A percentile compares a stretch with the other conserved stretches of the same genome.
Conservation (phyloP, 2,329 filamentous ascomycete species). For the Fusarium torreyae region DNA sequence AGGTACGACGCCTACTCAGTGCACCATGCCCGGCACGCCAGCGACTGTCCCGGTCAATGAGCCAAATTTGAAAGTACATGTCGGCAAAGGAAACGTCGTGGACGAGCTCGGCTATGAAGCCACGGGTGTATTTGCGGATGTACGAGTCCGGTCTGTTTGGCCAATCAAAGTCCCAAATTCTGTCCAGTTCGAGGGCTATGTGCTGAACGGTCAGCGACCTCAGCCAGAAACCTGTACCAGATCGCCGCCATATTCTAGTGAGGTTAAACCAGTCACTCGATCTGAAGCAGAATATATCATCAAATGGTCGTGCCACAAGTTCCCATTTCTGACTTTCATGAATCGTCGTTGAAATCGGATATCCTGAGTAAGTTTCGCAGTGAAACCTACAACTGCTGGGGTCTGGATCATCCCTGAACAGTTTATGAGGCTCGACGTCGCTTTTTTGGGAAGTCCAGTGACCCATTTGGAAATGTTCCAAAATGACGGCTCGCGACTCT, state of each 20-base stretch:
- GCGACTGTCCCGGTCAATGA: not conserved
- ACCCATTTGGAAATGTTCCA: not conserved
- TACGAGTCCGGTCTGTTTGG: too few relatives aligned
- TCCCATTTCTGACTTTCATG: not conserved
- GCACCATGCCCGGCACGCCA: not conserved
- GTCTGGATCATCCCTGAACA: too few relatives aligned
- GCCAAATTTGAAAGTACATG: not conserved
- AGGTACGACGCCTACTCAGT: not conserved
- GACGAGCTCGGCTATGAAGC: not conserved
- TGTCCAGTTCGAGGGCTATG: conserved; percentile 6
- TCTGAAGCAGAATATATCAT: conserved; percentile 2
- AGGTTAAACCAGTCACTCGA: not conserved
- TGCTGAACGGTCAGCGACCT: not conserved
- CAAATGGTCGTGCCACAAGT: not conserved
- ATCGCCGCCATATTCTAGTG: too few relatives aligned
- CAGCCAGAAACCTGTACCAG: not conserved
- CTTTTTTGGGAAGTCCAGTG: not conserved
- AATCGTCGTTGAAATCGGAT: not conserved
- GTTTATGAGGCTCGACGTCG: too few relatives aligned
- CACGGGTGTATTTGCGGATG: too few relatives aligned
- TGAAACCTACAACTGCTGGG: too few relatives aligned
- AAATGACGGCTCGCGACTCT: conserved; percentile 1
- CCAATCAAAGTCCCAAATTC: not conserved
- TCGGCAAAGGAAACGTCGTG: not conserved
- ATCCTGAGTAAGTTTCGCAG: too few relatives aligned